Conservation (phyloP, 78 protist genomes). For the Chrysochromulina parva region DNA sequence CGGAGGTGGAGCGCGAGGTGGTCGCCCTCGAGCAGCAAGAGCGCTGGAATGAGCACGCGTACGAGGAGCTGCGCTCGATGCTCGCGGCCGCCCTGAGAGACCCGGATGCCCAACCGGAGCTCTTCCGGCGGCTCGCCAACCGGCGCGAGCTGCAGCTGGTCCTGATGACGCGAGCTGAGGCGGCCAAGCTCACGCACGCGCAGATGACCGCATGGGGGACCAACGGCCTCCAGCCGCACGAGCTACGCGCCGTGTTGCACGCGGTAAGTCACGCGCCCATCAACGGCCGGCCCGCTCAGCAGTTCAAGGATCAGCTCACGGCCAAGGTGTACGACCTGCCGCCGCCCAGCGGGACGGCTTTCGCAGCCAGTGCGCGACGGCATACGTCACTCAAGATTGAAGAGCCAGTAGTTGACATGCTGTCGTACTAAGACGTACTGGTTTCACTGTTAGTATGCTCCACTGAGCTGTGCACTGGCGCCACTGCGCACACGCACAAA, state of each 20-base stretch:
- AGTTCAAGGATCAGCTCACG: background rate
- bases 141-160: slow-evolving; percentile 23
- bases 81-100: background rate
- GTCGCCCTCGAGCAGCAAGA: background rate
- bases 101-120: background rate
- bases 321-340: background rate
- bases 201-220: slow-evolving; percentile 19
- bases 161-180: background rate
- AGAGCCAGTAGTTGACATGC: too few species aligned
- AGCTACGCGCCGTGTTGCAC: background rate
- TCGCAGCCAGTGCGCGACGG: too few species aligned
- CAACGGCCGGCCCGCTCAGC: background rate
- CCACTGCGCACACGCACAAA: too few species aligned
- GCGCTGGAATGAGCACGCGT: background rate
- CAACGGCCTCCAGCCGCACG: background rate
- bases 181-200: background rate
- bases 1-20: too few species aligned
- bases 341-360: background rate
- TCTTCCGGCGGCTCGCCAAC: background rate
- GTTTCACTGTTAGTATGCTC: too few species aligned
- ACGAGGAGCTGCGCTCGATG: background rate
- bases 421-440: too few species aligned
- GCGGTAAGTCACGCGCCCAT: background rate
- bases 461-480: too few species aligned
- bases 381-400: too few species aligned